Evolutionary conservation across 805 yeast species (phyloP).

Genomic region (Sugiyamaella americana): DNA sequence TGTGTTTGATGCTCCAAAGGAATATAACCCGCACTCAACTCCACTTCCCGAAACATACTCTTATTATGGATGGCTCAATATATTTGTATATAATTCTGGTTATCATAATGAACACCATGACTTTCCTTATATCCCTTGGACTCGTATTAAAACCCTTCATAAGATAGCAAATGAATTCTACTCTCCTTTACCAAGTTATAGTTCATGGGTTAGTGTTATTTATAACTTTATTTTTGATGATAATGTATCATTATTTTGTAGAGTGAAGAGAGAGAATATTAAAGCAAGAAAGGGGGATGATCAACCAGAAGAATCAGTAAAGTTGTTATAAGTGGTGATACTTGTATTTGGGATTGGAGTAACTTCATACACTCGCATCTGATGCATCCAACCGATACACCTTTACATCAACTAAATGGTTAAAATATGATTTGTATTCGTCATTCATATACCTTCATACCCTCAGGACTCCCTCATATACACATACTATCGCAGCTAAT

Average conservation of each 20-base stretch:
- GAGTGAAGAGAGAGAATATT: constrained; percentile 55
- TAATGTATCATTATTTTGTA: constrained; percentile 65
- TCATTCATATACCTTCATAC: no score
- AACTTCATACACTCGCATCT: no score
- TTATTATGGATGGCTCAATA: constrained; percentile 75
- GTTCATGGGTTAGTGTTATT: constrained; percentile 73
- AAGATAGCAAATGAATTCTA: constrained; percentile 74
- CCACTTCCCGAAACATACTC: constrained; percentile 71
- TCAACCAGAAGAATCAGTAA: no score
- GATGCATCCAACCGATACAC: no score
- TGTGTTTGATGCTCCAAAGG: constrained; percentile 54
- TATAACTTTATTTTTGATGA: constrained; percentile 64
- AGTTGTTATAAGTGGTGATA: no score
- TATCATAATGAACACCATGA: constrained; percentile 94
- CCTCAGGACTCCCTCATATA: no score
- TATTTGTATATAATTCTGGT: constrained; percentile 87
- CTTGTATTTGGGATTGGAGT: no score
- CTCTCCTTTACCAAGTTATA: constrained; percentile 67
- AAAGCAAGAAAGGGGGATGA: constrained; percentile 1
- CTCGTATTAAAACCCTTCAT: constrained; percentile 59
- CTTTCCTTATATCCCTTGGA: constrained; percentile 92
- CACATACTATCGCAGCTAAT: no score
- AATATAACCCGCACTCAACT: constrained; percentile 27
- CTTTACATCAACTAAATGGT: no score
- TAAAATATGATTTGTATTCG: no score